Evolutionary conservation across 1,284 basidiomycete species (phyloP).

Genomic region (Leucoagaricus sp.): DNA sequence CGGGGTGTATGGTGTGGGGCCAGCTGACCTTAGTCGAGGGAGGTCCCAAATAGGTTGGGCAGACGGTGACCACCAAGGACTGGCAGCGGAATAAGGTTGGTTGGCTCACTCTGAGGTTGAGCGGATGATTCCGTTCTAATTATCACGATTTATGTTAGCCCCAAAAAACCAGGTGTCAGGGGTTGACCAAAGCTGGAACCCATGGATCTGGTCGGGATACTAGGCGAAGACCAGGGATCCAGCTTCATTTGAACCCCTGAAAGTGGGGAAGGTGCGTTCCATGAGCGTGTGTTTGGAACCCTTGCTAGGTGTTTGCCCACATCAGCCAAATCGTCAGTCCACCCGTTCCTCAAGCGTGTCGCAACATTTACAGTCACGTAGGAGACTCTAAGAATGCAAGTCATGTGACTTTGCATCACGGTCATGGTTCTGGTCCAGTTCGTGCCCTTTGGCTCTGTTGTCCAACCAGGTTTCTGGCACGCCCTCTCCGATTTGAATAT

Average conservation of each 20-base stretch:
- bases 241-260: not conserved
- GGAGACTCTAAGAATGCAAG: too few relatives aligned
- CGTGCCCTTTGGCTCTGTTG: constrained; percentile 82
- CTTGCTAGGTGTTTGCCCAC: not conserved
- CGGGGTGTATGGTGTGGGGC: constrained; percentile 12
- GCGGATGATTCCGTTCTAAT: constrained; percentile 18
- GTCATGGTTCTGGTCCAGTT: constrained; percentile 76
- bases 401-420: too few relatives aligned
- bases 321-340: too few relatives aligned
- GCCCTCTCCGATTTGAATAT: constrained; percentile 89
- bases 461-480: constrained; percentile 94
- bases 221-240: not conserved
- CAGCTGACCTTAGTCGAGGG: constrained; percentile 6
- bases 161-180: constrained; percentile 14
- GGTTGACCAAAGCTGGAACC: constrained; percentile 15
- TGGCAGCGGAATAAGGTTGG: constrained; percentile 2
- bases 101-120: constrained; percentile 20
- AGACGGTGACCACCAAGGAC: constrained; percentile 17
- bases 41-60: constrained; percentile 20
- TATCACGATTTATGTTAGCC: constrained; percentile 1
- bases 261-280: not conserved
- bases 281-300: not conserved
- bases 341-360: too few relatives aligned
- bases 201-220: not conserved
- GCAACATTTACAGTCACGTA: too few relatives aligned